phyloP scores from a whole-genome alignment of 1,284 basidiomycete species.

The Laetiporus sulphureus region DNA sequence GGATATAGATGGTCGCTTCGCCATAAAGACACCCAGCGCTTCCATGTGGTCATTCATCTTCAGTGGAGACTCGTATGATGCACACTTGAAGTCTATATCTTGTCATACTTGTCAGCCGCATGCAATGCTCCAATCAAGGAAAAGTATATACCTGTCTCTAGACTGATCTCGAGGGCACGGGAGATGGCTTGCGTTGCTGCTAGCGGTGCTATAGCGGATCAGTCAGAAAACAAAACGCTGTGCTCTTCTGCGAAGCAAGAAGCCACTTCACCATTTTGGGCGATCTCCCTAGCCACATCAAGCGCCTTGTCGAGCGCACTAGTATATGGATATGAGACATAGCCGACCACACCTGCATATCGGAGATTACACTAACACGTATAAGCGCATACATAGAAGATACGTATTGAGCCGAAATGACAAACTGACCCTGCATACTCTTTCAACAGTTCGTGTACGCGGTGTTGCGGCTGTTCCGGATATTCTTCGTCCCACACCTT shows the following conservation, averaged over 20 bases:
- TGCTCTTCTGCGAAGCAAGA: slow-evolving; percentile 15
- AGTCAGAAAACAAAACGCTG: background rate
- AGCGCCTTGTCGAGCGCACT: slow-evolving; percentile 65
- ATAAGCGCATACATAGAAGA: slow-evolving; percentile 66
- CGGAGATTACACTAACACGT: slow-evolving; percentile 55
- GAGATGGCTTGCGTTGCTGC: slow-evolving; percentile 90
- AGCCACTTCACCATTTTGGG: slow-evolving; percentile 68
- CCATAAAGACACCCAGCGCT: slow-evolving; percentile 84
- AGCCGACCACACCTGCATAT: slow-evolving; percentile 68
- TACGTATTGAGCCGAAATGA: slow-evolving; percentile 71
- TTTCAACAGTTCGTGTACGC: slow-evolving; percentile 74
- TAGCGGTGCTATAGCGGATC: slow-evolving; percentile 55
- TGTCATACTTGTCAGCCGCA: background rate
- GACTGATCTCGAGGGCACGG: slow-evolving; percentile 66
- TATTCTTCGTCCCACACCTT: slow-evolving; percentile 73
- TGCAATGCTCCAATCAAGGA: background rate
- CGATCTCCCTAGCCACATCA: slow-evolving; percentile 57
- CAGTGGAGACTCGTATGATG: slow-evolving; percentile 82
- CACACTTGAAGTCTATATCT: slow-evolving; percentile 85
- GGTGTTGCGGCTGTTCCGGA: slow-evolving; percentile 80
- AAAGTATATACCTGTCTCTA: slow-evolving; percentile 56
- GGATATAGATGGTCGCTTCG: slow-evolving; percentile 82
- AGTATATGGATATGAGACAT: slow-evolving; percentile 54
- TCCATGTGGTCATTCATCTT: slow-evolving; percentile 76
- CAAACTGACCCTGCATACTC: slow-evolving; percentile 89